Conservation (phyloP, 148 eudicot species). For the Nyssa sinensis region DNA sequence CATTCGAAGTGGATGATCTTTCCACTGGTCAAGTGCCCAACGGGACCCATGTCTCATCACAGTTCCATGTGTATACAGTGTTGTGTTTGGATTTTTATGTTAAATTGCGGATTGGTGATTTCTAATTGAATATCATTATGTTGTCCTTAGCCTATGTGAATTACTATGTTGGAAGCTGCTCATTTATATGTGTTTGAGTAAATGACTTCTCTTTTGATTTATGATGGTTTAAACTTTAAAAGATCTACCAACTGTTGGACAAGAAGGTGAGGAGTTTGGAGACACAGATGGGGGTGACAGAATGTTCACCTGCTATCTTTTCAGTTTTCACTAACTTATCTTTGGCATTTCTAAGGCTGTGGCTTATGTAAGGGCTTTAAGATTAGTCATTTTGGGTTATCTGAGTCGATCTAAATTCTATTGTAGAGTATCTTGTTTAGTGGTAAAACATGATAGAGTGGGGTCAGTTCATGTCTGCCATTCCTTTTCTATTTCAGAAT, state of each 20-base stretch:
- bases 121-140: neutral
- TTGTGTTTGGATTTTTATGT: conserved; percentile 1
- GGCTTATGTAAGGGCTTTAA: neutral
- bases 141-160: neutral
- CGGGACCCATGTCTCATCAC: neutral
- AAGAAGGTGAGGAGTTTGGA: too few species aligned
- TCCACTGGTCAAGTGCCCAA: neutral
- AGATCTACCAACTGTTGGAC: neutral
- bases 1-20: neutral
- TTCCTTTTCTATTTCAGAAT: neutral
- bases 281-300: too few species aligned
- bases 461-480: neutral
- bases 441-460: neutral
- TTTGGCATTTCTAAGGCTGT: neutral
- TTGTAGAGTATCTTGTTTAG: too few species aligned
- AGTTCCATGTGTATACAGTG: neutral
- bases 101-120: conserved; percentile 8
- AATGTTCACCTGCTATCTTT: too few species aligned
- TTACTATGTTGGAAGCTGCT: conserved; percentile 4
- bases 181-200: conserved; percentile 3
- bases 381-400: too few species aligned
- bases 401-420: too few species aligned
- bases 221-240: neutral
- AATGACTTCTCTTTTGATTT: conserved; percentile 5
- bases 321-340: too few species aligned